Base-by-base conservation (phyloP, 805 yeast genomes). In the Yamadazyma scolyti region DNA sequence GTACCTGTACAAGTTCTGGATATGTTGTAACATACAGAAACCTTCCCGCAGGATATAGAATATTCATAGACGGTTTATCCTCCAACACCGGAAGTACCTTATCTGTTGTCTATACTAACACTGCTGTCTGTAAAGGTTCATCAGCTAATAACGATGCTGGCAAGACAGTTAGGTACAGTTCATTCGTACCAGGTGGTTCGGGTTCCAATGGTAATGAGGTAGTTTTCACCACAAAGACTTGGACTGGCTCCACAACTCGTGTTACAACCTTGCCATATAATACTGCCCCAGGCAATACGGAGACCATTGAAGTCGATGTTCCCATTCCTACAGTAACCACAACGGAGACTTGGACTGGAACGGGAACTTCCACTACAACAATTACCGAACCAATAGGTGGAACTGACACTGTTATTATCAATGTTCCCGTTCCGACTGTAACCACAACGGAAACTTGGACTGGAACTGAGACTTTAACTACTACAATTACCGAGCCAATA, bases 11-110 rank as follows among this genome's bases (percentile, higher is more conserved):
- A 3, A 7, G 35, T 5, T 27, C 32, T 6, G 28, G 29, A 3
- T 37, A 26, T 15, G 30, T 27, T 3, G 37, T 43, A 12, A 31
- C 15, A 10, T 55, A 46, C 34, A 16, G 20, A 4, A 49, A 46
- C 30, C 23, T 56, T 16, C 59, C 61, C 6, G 55, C 58, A 2
- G 62, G 61, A 2, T 50, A 40, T 34, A 36, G 56, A 11, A 52
- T 54, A 6, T 52, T 42, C 31, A 39, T 52, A 20, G 48, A 45
- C 27, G 38, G 30, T 13, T 26, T 31, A n/a, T 20, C 29, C 11
- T 14, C 27, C 3, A 17, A 6, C 9, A n/a, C 24, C 12, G 32
- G 31, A 7, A 23, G 9, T 4, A 13, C 12, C 15, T 27, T 37
- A 6, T 5, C 12, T 10, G 30, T 31, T 8, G 2, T 4, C 5